Base-by-base conservation (phyloP, 139 green algal genomes). In the Diplosphaera chodatii region DNA sequence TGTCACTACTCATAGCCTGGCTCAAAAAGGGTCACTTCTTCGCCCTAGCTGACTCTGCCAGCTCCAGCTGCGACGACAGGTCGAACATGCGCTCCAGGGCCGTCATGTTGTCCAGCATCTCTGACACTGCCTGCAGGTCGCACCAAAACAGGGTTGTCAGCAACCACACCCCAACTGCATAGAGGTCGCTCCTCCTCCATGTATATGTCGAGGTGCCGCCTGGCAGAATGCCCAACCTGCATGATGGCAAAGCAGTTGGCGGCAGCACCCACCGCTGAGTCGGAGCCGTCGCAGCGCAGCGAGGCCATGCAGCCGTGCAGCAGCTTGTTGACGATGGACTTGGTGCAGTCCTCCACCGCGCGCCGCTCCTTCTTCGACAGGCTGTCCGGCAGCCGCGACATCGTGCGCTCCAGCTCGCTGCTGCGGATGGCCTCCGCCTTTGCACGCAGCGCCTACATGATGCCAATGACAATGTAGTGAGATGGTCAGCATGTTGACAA, bases 61-160 rank as follows among this genome's bases (percentile, higher is more conserved):
- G 5, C 5, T 15, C 41, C n/a, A n/a, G n/a, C n/a, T n/a, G n/a
- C 20, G 15, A 32, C 20, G 78, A 79, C 32, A 99, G 81, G 70
- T 92, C 85, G 84, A 98, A 99, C 96, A 99, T 99, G 69, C 91
- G 86, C 85, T 99, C 96, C 37, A 99, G 76, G 1, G 96, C 96
- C 41, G 97, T 86, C 95, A 99, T 99, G 88, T 98, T 99, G 13
- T 90, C 86, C 16, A 99, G 80, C 15, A 92, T 98, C 87, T 97
- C 83, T 10, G 76, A 48, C 37, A 48, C 37, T 13, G 37, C 37
- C 37, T 48, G 37, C 25, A 20, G 56, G 13, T 65, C 56, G 5
- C 8, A 65, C 56, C 23, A 65, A 8, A 65, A 8, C 25, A 65
- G 56, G 56, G 23, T 65, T 13, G 15, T 28, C 22, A 32, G 15